Base-by-base conservation (phyloP, 768 basidiomycete species). In the Trametes gibbosa region DNA sequence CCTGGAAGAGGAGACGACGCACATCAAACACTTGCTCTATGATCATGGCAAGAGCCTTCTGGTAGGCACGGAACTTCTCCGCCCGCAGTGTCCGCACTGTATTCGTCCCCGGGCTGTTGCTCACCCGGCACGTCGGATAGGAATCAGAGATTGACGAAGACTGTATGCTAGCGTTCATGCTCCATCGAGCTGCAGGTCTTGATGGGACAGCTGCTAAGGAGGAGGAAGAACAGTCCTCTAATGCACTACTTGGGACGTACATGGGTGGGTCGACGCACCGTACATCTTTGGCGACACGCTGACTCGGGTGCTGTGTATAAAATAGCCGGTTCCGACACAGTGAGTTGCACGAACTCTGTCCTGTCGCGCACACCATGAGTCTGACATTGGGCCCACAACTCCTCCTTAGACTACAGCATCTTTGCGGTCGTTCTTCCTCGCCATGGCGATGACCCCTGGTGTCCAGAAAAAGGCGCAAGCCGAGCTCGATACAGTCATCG, bases 371-470 rank as follows among this genome's bases (percentile, higher is more conserved):
- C 3, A 19, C 32, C 16, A 17, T 35, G 16, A 19, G 12, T 47
- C n/a, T 35, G 24, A 46, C 45, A 32, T 32, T 32, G n/a, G n/a
- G n/a, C n/a, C n/a, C n/a, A n/a, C n/a, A n/a, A n/a, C n/a, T n/a
- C n/a, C n/a, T n/a, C n/a, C n/a, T n/a, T n/a, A n/a, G n/a, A n/a
- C 29, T 32, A 4, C 29, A 32, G 29, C 29, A 10, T 32, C 29
- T 4, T 32, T 10, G 29, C n/a, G n/a, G n/a, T n/a, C 29, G 29
- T 53, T 59, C 51, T 35, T 59, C 34, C 45, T 59, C 13, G 52
- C 52, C 6, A 59, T 59, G 58, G 51, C 48, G 0, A 52, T 53
- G 10, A 34, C 48, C 40, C 58, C 58, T 1, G 58, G 53, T 10
- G 45, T 32, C 13, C 58, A 59, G 29, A 34, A 29, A 25, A 53